Conservation (phyloP, 2,329 filamentous ascomycete genomes). For the Penicillium aurantiogriseum region DNA sequence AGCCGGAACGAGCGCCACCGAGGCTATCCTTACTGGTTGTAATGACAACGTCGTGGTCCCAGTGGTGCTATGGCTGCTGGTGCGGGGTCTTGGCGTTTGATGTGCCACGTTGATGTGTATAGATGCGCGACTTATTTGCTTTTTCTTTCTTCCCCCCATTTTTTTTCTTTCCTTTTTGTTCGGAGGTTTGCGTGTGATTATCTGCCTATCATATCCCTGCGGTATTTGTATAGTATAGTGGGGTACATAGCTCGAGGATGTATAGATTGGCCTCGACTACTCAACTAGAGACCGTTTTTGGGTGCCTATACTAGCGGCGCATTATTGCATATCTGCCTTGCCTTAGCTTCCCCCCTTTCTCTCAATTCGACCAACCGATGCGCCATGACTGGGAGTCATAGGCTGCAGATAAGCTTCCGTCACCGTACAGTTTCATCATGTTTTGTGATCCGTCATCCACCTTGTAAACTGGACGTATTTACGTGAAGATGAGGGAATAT, state of each 20-base stretch:
- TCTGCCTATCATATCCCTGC: constrained; percentile 1
- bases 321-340: constrained; percentile 7
- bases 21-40: constrained; percentile 91
- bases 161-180: neutral
- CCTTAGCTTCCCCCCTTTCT: neutral
- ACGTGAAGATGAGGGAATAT: neutral
- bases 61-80: constrained; percentile 86
- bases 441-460: neutral
- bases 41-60: constrained; percentile 99
- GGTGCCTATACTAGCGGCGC: constrained; percentile 8
- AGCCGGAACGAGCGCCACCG: constrained; percentile 79
- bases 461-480: neutral
- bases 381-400: constrained; percentile 6
- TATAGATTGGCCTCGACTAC: constrained; percentile 1
- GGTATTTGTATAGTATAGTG: constrained; percentile 13
- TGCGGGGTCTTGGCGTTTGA: constrained; percentile 64
- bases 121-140: neutral
- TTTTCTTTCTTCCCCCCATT: neutral
- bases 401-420: constrained; percentile 15
- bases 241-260: constrained; percentile 1
- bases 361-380: neutral
- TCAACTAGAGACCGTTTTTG: neutral
- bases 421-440: constrained; percentile 2
- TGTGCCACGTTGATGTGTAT: constrained; percentile 8
- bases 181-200: constrained; percentile 2